Conservation (phyloP, 148 eudicot species). For the Dianthus caryophyllus region DNA sequence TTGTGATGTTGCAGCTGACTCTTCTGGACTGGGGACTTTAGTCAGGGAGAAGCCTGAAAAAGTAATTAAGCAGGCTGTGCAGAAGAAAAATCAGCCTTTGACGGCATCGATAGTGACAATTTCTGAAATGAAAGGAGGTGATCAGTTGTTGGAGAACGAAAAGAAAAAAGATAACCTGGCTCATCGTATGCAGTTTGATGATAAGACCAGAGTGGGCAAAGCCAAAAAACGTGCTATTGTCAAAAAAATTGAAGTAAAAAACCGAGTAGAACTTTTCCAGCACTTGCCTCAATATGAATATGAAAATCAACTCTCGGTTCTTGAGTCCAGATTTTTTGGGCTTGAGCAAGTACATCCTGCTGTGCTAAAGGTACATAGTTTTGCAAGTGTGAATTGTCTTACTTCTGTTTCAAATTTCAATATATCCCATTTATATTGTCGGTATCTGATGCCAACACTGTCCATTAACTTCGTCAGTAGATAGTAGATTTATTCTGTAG, state of each 20-base stretch:
- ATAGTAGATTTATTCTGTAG: too few species aligned
- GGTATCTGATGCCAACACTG: too few species aligned
- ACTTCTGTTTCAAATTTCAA: neutral
- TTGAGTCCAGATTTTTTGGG: constrained; percentile 64
- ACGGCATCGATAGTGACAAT: constrained; percentile 38
- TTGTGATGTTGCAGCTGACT: constrained; percentile 27
- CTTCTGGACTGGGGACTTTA: constrained; percentile 27
- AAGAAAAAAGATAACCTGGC: constrained; percentile 73
- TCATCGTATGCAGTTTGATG: constrained; percentile 93
- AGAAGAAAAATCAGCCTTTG: constrained; percentile 41
- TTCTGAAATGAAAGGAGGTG: constrained; percentile 58
- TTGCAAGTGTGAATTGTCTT: neutral
- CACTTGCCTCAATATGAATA: constrained; percentile 94
- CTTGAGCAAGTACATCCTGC: constrained; percentile 76
- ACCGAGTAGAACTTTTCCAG: constrained; percentile 73
- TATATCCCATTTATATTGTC: too few species aligned
- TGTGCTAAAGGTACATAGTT: constrained; percentile 66
- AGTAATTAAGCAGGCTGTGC: constrained; percentile 39
- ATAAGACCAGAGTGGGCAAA: constrained; percentile 72
- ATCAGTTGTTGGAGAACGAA: constrained; percentile 63
- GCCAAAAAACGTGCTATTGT: constrained; percentile 73
- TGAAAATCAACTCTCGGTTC: constrained; percentile 62
- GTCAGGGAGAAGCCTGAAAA: constrained; percentile 37
- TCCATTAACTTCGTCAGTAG: too few species aligned
- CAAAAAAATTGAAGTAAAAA: constrained; percentile 69